These are phyloP conservation scores for Sporothrix mexicana DNA, from an alignment of 2,329 filamentous ascomycete genomes.

Conservation along the genomic window DNA sequence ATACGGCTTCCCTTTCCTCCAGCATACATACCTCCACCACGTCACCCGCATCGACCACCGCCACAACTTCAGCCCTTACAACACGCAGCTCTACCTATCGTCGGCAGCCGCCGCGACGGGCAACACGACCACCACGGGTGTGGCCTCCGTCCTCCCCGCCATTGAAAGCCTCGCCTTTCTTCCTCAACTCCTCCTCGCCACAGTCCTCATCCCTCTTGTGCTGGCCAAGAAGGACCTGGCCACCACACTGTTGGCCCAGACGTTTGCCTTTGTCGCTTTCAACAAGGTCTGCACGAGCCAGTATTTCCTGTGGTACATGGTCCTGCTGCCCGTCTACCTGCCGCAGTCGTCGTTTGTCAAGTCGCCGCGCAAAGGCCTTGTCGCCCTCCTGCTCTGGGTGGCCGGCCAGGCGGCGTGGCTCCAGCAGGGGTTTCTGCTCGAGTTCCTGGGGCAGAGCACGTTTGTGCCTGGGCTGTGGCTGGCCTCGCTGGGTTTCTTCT, in stretches of 20 bases:
- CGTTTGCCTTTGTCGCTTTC: conserved; percentile 95
- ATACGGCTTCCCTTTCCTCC: conserved; percentile 80
- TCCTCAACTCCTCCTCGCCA: conserved; percentile 82
- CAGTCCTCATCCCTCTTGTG: conserved; percentile 70
- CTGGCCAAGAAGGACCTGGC: conserved; percentile 83
- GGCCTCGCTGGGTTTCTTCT: conserved; percentile 78
- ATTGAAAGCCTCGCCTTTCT: conserved; percentile 85
- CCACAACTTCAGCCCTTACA: conserved; percentile 98
- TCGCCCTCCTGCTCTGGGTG: conserved; percentile 75
- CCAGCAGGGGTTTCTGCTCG: conserved; percentile 74
- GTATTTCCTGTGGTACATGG: conserved; percentile 99
- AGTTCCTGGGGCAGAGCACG: conserved; percentile 80
- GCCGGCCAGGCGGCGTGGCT: conserved; percentile 76
- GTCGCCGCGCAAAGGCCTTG: conserved; percentile 64
- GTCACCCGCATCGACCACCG: conserved; percentile 91
- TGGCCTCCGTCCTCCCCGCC: conserved; percentile 42
- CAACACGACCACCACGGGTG: neutral
- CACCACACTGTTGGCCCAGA: conserved; percentile 88
- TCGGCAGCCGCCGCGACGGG: conserved; percentile 62
- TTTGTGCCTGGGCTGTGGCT: conserved; percentile 86
- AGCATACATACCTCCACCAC: conserved; percentile 93
- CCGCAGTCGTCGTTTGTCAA: conserved; percentile 75
- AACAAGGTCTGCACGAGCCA: conserved; percentile 99
- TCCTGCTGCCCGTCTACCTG: conserved; percentile 90
- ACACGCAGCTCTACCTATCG: conserved; percentile 84